Conservation (phyloP, 1,139 yeast species). For the Candida glucosophila region DNA sequence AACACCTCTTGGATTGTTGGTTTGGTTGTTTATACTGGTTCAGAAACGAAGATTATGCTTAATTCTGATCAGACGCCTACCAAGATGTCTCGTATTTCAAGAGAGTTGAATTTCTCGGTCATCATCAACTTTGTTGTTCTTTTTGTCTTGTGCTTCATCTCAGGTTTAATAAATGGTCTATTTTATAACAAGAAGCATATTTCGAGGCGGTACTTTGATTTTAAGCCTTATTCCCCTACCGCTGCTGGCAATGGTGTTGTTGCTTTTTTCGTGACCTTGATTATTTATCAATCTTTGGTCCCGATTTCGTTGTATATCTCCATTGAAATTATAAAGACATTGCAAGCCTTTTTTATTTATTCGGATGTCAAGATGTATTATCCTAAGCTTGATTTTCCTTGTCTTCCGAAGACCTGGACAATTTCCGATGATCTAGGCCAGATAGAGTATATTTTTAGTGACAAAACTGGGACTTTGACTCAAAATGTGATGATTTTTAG, state of each 20-base stretch:
- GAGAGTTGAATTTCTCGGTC: slow-evolving; percentile 77
- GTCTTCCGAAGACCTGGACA: slow-evolving; percentile 95
- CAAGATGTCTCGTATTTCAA: slow-evolving; percentile 72
- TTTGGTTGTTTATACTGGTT: slow-evolving; percentile 80
- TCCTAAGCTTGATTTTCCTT: slow-evolving; percentile 79
- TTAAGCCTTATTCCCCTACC: slow-evolving; percentile 33
- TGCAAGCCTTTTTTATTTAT: slow-evolving; percentile 88
- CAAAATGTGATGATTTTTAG: slow-evolving; percentile 97
- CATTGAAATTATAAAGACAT: slow-evolving; percentile 88
- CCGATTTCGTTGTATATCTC: slow-evolving; percentile 94
- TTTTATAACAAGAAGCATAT: slow-evolving; percentile 45
- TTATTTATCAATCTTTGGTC: slow-evolving; percentile 82
- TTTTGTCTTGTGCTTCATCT: slow-evolving; percentile 70
- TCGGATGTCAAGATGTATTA: slow-evolving; percentile 85
- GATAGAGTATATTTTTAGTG: slow-evolving; percentile 90
- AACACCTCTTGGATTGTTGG: slow-evolving; percentile 95
- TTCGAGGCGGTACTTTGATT: slow-evolving; percentile 68
- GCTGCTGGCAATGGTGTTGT: slow-evolving; percentile 76
- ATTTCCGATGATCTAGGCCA: slow-evolving; percentile 97
- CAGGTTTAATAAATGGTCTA: slow-evolving; percentile 78
- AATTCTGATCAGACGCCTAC: slow-evolving; percentile 93
- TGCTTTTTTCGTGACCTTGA: slow-evolving; percentile 81
- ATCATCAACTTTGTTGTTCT: slow-evolving; percentile 67
- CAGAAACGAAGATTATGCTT: slow-evolving; percentile 85
- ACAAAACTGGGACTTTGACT: slow-evolving; percentile 93